phyloP scores from a whole-genome alignment of 257 asterid species.

The Solanum commersonii region DNA sequence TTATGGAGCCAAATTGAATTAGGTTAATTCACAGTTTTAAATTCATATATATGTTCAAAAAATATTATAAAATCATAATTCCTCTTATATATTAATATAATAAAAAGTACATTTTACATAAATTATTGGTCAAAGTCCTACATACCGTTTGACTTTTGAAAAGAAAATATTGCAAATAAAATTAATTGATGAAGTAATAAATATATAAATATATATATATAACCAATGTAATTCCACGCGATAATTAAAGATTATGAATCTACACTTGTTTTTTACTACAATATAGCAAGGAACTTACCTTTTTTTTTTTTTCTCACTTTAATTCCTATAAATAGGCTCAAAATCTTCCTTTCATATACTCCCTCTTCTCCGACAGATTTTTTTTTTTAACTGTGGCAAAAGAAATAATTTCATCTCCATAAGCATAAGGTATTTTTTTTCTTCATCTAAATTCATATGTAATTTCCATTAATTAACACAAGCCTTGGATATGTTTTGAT shows the following conservation, averaged over 20 bases:
- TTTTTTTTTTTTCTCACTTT: neutral
- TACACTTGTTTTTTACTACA: neutral
- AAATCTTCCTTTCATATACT: neutral
- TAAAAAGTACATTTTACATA: no score
- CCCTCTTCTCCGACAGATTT: neutral
- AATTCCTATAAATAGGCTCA: neutral
- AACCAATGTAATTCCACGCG: neutral
- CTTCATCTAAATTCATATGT: neutral
- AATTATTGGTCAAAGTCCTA: no score
- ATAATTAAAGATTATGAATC: neutral
- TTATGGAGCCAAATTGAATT: neutral
- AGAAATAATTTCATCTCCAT: neutral
- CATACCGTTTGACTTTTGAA: neutral
- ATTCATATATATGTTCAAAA: neutral
- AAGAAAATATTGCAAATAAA: neutral
- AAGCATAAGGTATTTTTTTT: neutral
- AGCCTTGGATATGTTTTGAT: neutral
- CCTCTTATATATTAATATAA: no score
- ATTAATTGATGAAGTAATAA: neutral
- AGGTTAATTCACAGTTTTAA: neutral
- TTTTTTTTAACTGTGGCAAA: neutral
- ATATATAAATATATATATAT: neutral
- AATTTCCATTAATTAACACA: neutral
- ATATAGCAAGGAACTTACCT: neutral
- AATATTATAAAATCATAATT: neutral